These are phyloP conservation scores for Pythium apleroticum DNA, from an alignment of 352 stramenopile genomes.

Conservation along the genomic window DNA sequence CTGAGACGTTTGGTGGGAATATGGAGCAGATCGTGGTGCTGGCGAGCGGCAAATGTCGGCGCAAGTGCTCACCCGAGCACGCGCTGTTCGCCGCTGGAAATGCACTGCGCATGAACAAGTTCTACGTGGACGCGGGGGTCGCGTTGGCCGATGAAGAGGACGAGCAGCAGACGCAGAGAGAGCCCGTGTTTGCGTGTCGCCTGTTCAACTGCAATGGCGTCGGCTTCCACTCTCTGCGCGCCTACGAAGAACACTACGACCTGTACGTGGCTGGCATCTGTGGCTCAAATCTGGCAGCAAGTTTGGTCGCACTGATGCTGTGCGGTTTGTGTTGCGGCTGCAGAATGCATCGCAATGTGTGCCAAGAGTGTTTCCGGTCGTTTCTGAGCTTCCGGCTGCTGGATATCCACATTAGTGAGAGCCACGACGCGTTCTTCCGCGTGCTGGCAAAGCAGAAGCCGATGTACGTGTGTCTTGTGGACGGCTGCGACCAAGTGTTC, in stretches of 20 bases:
- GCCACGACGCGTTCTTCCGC: conserved; percentile 63
- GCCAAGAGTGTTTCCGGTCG: conserved; percentile 45
- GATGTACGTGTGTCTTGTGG: conserved; percentile 58
- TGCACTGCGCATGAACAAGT: conserved; percentile 41
- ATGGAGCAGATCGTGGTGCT: conserved; percentile 39
- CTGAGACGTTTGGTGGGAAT: background rate
- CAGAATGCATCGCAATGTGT: conserved; percentile 46
- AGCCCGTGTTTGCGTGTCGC: conserved; percentile 38
- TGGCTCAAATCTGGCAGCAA: too few species aligned
- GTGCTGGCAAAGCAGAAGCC: conserved; percentile 58
- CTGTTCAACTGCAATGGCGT: conserved; percentile 43
- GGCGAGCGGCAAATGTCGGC: conserved; percentile 46
- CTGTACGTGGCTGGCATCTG: conserved; percentile 43
- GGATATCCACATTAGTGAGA: conserved; percentile 64
- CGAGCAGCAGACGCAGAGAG: background rate
- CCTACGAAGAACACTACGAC: conserved; percentile 67
- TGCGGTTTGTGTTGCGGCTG: background rate
- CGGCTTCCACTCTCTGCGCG: conserved; percentile 40
- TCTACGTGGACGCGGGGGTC: conserved; percentile 29
- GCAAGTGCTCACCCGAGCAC: conserved; percentile 53
- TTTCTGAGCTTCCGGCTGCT: conserved; percentile 53
- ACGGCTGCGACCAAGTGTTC: conserved; percentile 46
- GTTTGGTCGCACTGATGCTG: too few species aligned
- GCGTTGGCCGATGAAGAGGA: conserved; percentile 9
- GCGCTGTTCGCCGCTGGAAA: conserved; percentile 47